phyloP scores from a whole-genome alignment of 1,284 basidiomycete genomes.

The Irpex rosettiformis region DNA sequence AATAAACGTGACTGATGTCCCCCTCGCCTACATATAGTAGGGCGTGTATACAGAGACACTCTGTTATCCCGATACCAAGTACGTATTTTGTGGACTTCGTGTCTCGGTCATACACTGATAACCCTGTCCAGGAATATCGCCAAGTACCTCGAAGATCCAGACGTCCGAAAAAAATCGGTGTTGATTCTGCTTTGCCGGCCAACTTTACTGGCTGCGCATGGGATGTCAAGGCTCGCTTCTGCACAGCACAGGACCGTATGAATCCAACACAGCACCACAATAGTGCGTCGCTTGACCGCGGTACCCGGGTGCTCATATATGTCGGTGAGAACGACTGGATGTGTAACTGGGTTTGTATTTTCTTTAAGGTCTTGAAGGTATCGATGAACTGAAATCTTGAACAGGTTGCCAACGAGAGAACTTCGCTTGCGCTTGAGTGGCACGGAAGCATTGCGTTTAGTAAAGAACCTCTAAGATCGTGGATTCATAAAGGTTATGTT shows the following conservation, averaged over 20 bases:
- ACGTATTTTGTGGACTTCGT: neutral
- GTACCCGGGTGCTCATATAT: conserved; percentile 70
- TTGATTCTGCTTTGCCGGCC: conserved; percentile 26
- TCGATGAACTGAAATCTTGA: neutral
- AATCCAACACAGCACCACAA: conserved; percentile 54
- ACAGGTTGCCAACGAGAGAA: conserved; percentile 53
- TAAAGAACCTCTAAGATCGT: conserved; percentile 44
- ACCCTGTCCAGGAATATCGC: conserved; percentile 37
- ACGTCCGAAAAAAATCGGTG: conserved; percentile 50
- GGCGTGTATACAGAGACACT: no score
- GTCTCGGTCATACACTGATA: neutral
- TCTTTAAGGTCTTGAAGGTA: neutral
- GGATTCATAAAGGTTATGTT: conserved; percentile 48
- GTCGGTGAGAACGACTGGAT: conserved; percentile 73
- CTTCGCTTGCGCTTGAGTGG: conserved; percentile 63
- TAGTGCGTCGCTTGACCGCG: conserved; percentile 69
- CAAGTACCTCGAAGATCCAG: conserved; percentile 52
- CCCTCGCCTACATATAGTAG: no score
- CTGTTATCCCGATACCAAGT: conserved; percentile 26
- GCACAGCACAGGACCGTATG: conserved; percentile 34
- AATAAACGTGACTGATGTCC: conserved; percentile 7
- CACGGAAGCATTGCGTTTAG: conserved; percentile 49
- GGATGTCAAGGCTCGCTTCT: conserved; percentile 42
- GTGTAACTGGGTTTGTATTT: conserved; percentile 59
- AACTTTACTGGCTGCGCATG: conserved; percentile 49